A percentile compares a stretch with the other conserved stretches of the same genome.
phyloP scores from a whole-genome alignment of 257 asterid species.

The Thymus quinquecostatus region DNA sequence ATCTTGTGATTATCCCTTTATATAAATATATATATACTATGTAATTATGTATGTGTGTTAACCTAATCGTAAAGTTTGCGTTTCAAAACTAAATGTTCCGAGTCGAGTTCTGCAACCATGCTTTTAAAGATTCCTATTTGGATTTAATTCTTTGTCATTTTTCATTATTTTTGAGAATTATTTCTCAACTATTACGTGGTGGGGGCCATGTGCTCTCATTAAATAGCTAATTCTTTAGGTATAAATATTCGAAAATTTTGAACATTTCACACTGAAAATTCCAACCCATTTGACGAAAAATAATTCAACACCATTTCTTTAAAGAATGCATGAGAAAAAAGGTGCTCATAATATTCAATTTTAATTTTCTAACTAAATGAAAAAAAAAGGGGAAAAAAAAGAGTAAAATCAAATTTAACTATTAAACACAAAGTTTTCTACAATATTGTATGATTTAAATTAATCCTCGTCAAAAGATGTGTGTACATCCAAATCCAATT shows the following conservation, averaged over 20 bases:
- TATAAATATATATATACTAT: too few species aligned
- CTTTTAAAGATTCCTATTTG: too few species aligned
- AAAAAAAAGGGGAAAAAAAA: too few species aligned
- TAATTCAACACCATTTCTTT: background rate
- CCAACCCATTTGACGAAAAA: background rate
- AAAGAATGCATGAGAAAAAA: background rate
- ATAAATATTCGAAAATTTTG: background rate
- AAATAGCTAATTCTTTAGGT: background rate
- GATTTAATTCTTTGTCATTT: too few species aligned
- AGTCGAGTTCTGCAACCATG: too few species aligned
- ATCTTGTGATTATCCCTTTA: background rate
- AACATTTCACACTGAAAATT: constrained; percentile 5
- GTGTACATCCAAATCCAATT: background rate
- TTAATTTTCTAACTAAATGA: background rate
- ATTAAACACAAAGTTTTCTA: background rate
- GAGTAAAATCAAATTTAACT: background rate
- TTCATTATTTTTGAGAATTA: background rate
- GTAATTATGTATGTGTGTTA: too few species aligned
- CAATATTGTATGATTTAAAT: constrained; percentile 7
- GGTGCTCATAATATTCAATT: background rate
- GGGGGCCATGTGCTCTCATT: background rate
- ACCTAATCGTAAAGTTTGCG: too few species aligned
- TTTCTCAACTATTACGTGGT: background rate
- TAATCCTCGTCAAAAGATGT: background rate
- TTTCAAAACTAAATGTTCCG: too few species aligned